A percentile compares a stretch with the other conserved stretches of the same genome.
These are phyloP conservation scores for Micractinium conductrix DNA, from an alignment of 139 green algal genomes.

Conservation along the genomic window DNA sequence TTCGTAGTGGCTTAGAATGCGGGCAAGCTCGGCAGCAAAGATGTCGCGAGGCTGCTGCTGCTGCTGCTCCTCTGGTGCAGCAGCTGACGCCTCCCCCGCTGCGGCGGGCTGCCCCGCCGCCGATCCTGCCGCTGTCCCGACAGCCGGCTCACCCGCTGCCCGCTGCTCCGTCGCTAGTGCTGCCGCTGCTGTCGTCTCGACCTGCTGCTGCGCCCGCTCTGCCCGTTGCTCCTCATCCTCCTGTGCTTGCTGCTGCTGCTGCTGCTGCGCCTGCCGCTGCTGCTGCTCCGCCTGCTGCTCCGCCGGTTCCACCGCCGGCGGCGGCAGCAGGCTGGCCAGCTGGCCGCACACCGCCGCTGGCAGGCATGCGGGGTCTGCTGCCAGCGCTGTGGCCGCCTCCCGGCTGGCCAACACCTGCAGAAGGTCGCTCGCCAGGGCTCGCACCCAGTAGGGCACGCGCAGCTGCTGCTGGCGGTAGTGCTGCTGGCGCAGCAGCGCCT, in stretches of 20 bases:
- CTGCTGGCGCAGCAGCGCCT: conserved; percentile 1
- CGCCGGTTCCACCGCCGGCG: not conserved
- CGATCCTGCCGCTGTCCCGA: no score
- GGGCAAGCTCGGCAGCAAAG: conserved; percentile 29
- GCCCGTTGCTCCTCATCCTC: not conserved
- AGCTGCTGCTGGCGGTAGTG: conserved; percentile 5
- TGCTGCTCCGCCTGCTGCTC: not conserved
- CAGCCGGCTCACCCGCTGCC: no score
- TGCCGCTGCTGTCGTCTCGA: not conserved
- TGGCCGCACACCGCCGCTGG: not conserved
- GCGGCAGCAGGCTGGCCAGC: not conserved
- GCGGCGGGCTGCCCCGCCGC: not conserved
- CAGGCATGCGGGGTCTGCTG: not conserved
- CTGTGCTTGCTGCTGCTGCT: not conserved
- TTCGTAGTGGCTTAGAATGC: conserved; percentile 20
- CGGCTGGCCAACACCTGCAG: not conserved
- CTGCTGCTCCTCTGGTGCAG: not conserved
- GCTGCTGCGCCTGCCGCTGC: not conserved
- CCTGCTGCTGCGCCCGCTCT: not conserved
- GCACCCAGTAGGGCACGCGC: conserved; percentile 23
- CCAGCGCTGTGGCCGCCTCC: not conserved
- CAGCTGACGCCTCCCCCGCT: not conserved
- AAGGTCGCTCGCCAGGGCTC: not conserved
- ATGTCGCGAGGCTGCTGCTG: not conserved
- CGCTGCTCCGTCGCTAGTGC: not conserved